Conservation (phyloP, 352 stramenopile genomes). For the Thraustochytrium sp. region DNA sequence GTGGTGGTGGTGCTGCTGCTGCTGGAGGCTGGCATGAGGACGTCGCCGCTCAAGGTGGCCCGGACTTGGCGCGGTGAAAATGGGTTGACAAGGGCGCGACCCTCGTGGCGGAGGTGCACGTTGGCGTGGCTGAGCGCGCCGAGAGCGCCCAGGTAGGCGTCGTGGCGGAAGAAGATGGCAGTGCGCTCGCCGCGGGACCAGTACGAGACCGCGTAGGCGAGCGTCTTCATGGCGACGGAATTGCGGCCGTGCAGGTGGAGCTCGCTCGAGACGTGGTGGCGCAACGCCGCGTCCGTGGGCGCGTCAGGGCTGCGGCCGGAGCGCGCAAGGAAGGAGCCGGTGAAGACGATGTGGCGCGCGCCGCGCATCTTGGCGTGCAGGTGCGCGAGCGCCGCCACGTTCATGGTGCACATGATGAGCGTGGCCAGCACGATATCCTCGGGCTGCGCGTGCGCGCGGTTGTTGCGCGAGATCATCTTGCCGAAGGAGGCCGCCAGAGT, state of each 20-base stretch:
- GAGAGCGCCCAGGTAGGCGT: conserved; percentile 30
- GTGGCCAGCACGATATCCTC: conserved; percentile 42
- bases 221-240: conserved; percentile 32
- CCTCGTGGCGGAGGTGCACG: neutral
- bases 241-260: conserved; percentile 40
- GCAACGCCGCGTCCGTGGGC: neutral
- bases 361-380: conserved; percentile 11
- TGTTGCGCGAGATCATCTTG: conserved; percentile 41
- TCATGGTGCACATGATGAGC: conserved; percentile 43
- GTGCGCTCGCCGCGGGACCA: conserved; percentile 12
- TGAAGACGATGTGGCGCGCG: conserved; percentile 34
- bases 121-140: neutral
- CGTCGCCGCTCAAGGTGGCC: no score
- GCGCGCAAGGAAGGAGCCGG: conserved; percentile 11
- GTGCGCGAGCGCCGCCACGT: conserved; percentile 39
- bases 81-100: neutral
- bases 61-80: no score
- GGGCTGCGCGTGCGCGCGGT: neutral
- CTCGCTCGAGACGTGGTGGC: neutral
- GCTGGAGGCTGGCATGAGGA: no score
- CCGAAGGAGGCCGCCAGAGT: conserved; percentile 37
- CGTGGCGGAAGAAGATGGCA: conserved; percentile 35
- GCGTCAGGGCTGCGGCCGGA: neutral
- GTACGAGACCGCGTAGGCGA: conserved; percentile 41
- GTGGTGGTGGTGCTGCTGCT: no score